Percentiles rank a stretch among this genome's conserved stretches.
These are phyloP conservation scores for Mycena haematopus DNA, from an alignment of 768 basidiomycete genomes.

Conservation along the genomic window DNA sequence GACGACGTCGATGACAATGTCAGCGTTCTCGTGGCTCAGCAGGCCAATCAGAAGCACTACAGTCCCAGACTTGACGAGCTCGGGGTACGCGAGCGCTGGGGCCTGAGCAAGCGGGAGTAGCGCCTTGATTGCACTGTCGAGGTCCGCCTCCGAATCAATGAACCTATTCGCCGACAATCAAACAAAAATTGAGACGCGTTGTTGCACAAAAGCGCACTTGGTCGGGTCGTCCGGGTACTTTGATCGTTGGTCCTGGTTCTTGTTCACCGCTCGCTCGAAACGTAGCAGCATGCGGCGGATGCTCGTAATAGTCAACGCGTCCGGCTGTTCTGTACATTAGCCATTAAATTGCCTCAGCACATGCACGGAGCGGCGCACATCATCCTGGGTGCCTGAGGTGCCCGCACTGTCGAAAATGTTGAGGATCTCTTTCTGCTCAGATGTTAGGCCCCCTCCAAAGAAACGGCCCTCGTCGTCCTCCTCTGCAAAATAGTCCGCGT, in stretches of 20 bases:
- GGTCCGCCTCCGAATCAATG: conserved; percentile 97
- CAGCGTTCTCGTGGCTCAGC: conserved; percentile 94
- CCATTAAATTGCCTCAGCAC: conserved; percentile 7
- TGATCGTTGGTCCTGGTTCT: conserved; percentile 96
- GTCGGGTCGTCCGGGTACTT: conserved; percentile 93
- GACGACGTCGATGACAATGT: conserved; percentile 96
- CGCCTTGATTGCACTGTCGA: conserved; percentile 86
- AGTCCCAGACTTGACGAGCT: conserved; percentile 80
- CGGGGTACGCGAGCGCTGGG: conserved; percentile 85
- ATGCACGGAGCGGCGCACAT: conserved; percentile 54
- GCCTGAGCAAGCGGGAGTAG: conserved; percentile 89
- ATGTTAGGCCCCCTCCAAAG: conserved; percentile 92
- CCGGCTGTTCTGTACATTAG: conserved; percentile 51
- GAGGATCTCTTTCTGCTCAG: conserved; percentile 93
- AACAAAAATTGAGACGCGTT: conserved; percentile 11
- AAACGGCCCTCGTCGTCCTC: conserved; percentile 94
- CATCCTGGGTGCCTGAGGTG: conserved; percentile 65
- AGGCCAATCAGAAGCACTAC: conserved; percentile 78
- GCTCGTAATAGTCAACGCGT: conserved; percentile 70
- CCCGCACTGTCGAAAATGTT: conserved; percentile 89
- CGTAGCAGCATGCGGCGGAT: conserved; percentile 77
- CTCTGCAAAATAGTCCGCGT: conserved; percentile 89
- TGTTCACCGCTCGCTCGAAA: conserved; percentile 89
- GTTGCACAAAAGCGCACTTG: conserved; percentile 56
- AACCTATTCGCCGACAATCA: conserved; percentile 63